Evolutionary conservation across 2,329 filamentous ascomycete genomes (phyloP), one percentile per base, ranked within the genome.

Genomic region (Sclerotinia minor): DNA sequence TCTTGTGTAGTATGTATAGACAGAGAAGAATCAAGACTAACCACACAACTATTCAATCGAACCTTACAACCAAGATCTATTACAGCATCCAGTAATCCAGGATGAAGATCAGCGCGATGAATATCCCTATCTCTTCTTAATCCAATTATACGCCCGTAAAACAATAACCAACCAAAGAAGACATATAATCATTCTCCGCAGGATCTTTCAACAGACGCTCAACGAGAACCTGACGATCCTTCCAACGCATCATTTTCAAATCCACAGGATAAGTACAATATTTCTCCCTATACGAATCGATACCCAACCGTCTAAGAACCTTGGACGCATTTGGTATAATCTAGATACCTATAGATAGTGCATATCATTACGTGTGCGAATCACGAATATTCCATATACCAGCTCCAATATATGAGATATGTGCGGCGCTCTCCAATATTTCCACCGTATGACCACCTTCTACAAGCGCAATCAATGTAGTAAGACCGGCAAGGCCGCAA

Each of bases 201-300:
- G 69, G 70, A 44, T 69, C 66, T 57, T 70, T 70, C 35, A 72
- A 60, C 5, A 69, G 70, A 52, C 64, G 68, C 32, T 71, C 66
- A n/a, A 72, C 68, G 35, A 72, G 64, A 13, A 71, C 52, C 19
- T 68, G 41, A 15, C 71, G 70, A 67, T 68, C 65, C 24, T 57
- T n/a, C 69, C 69, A 72, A 24, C 70, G 45, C 71, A 70, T 71
- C 70, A 72, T 72, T 21, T 67, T 59, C 19, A 71, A 49, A 59
- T 72, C 71, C 3, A 71, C 66, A 17, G 68, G 68, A 19, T 70
- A 64, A 35, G 64, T 65, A 47, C 69, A 71, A 64, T 70, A 71
- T 50, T 64, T 65, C 24, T 69, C 66, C 50, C 71, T 72, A 24
- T 72, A 70, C 47, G 64, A 35, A 60, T 35, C 26, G 8, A 60